Base-by-base conservation (phyloP, 306 rosid genomes). In the Prunus campanulata region DNA sequence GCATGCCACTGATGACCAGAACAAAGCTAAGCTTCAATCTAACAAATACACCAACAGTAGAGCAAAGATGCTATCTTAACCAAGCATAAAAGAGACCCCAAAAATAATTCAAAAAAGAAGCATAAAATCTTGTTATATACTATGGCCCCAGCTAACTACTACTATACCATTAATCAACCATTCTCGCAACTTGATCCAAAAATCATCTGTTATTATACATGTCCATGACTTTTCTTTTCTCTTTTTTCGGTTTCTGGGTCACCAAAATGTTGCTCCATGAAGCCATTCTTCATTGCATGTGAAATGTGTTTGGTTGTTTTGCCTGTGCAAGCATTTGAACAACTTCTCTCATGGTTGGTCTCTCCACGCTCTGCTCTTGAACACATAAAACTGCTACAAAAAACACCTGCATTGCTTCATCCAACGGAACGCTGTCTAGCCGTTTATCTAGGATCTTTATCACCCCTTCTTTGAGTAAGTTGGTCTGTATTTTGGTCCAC, bases 311-410 rank as follows among this genome's bases (percentile, higher is more conserved):
- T 13, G 93, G 90, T 77, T 91, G 93, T 66, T 88, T 90, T 27
- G 95, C 96, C 79, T 93, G 93, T 65, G 86, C 86, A 32, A 93
- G 92, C 96, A 93, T 93, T 71, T 93, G 93, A 71, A 93, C 96
- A 42, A 93, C 98, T 81, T 93, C 98, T 83, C 98, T 89, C 98
- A 91, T 93, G 78, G 95, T 88, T 49, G 98, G 96, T 70, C 98
- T 51, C 81, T 93, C 98, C 78, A 93, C 90, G 60, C 97, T 91
- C 55, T 83, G 93, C 55, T 93, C 97, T 50, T 93, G 87, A 71
- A 90, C 96, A 71, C 98, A 90, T 15, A 88, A 75, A 93, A 90
- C 89, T 35, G 98, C 93, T 54, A 93, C 93, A 78, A 91, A 93
- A 81, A 87, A 93, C 12, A 91, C 79, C 16, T 93, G 97, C 86